Percentiles rank a stretch among this genome's conserved stretches.
phyloP scores from a whole-genome alignment of 2,329 filamentous ascomycete species.

The Rosellinia necatrix region DNA sequence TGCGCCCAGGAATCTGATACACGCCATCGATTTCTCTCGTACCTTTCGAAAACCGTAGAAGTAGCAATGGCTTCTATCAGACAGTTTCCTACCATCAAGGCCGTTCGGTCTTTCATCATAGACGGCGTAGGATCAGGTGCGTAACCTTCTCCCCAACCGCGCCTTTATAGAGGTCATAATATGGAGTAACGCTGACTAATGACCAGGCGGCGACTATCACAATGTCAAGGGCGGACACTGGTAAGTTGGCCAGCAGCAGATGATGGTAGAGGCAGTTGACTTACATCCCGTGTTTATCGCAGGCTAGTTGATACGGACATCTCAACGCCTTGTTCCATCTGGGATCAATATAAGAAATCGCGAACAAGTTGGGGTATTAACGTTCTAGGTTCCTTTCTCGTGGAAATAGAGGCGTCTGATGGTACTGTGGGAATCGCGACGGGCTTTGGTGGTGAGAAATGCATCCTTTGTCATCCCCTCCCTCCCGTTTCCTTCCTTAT shows the following conservation, averaged over 20 bases:
- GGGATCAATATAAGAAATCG: slow-evolving; percentile 85
- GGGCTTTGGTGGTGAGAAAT: slow-evolving; percentile 74
- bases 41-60: not conserved
- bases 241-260: slow-evolving; percentile 47
- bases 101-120: slow-evolving; percentile 74
- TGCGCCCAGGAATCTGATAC: no score
- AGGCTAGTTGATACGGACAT: slow-evolving; percentile 94
- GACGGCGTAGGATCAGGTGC: slow-evolving; percentile 60
- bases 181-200: slow-evolving; percentile 27
- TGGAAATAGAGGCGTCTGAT: slow-evolving; percentile 87
- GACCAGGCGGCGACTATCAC: slow-evolving; percentile 80
- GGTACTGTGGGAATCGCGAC: slow-evolving; percentile 94
- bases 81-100: slow-evolving; percentile 75
- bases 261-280: not conserved
- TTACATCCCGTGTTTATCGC: slow-evolving; percentile 42
- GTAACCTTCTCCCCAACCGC: slow-evolving; percentile 38
- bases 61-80: slow-evolving; percentile 53
- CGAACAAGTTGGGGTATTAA: slow-evolving; percentile 96
- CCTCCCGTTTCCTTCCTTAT: no score
- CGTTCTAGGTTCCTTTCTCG: slow-evolving; percentile 86
- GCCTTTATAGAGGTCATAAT: not conserved
- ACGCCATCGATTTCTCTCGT: not conserved
- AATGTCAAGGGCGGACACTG: slow-evolving; percentile 80
- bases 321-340: slow-evolving; percentile 88
- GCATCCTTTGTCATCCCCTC: not conserved